Base-by-base conservation (phyloP, 495 filamentous ascomycete species). In the Parathielavia appendiculata region DNA sequence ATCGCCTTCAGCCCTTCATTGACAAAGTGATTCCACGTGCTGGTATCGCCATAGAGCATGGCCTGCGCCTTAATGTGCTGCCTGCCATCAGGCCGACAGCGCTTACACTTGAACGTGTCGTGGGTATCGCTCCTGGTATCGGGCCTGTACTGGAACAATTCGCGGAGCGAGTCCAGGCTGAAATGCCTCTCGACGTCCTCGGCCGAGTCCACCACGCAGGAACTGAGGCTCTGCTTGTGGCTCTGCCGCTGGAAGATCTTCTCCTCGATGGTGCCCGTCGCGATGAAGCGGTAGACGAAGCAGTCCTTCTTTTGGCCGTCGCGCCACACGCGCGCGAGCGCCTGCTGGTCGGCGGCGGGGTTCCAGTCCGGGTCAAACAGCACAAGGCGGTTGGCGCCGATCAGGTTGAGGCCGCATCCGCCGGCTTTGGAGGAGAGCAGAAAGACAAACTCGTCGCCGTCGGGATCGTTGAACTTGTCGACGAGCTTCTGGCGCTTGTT, bases 351-450 rank as follows among this genome's bases (percentile, higher is more conserved):
- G 0, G 93, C 92, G 4, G 95, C 95, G 1, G 95, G 95, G 68
- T 99, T 99, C 95, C 95, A 99, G 75, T 99, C 95, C 0, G 93
- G 93, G 66, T 99, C 95, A 72, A 99, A 99, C 32, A 99, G 84
- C 4, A 99, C 89, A 5, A 99, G 84, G 13, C 95, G 87, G 71
- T 99, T 97, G 39, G 95, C 95, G 46, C 95, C 95, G 67, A 97
- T 97, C 43, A 99, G 78, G 66, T 99, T 99, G 62, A 99, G 79
- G 69, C 95, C 95, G 66, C 95, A 97, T 1, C 95, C 95, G 66
- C 95, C 95, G 17, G 95, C 95, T 68, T 97, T 97, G 67, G 85
- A 90, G 56, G 88, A 92, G n/a, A 99, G 84, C 12, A 99, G 78
- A 69, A 99, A 99, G 36, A 99, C 82, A 64, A 97, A 97, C 61